phyloP scores from a whole-genome alignment of 164 flowering plant species.

The Annona cherimola region DNA sequence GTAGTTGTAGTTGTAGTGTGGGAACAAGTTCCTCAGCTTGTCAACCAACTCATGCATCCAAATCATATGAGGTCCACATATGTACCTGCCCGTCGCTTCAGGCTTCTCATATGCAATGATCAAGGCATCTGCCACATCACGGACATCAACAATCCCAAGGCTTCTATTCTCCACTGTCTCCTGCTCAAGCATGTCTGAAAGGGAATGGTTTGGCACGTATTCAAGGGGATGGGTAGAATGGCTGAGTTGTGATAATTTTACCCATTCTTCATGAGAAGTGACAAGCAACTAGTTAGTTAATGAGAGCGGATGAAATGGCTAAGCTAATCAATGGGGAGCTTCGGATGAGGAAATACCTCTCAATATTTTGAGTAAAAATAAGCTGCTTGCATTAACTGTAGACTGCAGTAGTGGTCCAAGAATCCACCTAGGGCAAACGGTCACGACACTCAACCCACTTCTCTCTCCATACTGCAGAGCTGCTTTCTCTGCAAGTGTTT shows the following conservation, averaged over 20 bases:
- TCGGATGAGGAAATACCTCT: conserved; percentile 28
- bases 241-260: too few species aligned
- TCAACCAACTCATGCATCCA: conserved; percentile 27
- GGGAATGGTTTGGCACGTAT: background rate
- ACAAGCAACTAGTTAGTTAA: too few species aligned
- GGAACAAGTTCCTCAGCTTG: conserved; percentile 39
- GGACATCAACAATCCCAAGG: conserved; percentile 41
- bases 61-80: conserved; percentile 31
- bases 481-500: conserved; percentile 41
- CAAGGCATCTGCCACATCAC: conserved; percentile 53
- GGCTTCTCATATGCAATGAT: conserved; percentile 41
- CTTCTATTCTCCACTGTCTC: conserved; percentile 25
- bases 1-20: conserved; percentile 36
- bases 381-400: conserved; percentile 40
- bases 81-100: conserved; percentile 55
- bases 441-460: conserved; percentile 40
- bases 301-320: background rate
- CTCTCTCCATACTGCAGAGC: conserved; percentile 41
- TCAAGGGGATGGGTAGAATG: too few species aligned
- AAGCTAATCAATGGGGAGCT: background rate
- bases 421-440: conserved; percentile 42
- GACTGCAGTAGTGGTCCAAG: conserved; percentile 51
- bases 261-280: background rate
- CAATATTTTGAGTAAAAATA: conserved; percentile 27
- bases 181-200: conserved; percentile 5